These are phyloP conservation scores for Verbena officinalis DNA, from an alignment of 257 asterid genomes.

Conservation along the genomic window DNA sequence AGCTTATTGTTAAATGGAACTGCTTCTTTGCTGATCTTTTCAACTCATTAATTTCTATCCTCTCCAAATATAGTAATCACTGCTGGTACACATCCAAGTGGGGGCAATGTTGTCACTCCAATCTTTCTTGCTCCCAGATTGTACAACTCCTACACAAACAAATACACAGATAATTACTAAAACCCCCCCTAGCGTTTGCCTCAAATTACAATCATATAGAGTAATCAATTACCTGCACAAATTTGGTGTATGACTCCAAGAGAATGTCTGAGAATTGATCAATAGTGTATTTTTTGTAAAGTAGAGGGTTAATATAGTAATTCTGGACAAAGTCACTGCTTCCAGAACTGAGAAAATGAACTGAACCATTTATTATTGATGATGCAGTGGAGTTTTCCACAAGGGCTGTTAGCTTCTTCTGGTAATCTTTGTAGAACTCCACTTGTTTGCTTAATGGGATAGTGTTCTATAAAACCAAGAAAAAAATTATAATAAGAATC, in stretches of 20 bases:
- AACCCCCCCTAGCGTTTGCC: neutral
- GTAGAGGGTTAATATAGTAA: constrained; percentile 71
- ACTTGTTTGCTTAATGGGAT: constrained; percentile 76
- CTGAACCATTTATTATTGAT: constrained; percentile 65
- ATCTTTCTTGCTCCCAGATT: constrained; percentile 80
- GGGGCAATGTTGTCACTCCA: constrained; percentile 88
- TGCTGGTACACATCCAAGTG: constrained; percentile 84
- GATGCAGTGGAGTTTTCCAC: constrained; percentile 78
- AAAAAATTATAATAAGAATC: no score
- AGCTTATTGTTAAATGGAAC: constrained; percentile 72
- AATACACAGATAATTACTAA: neutral
- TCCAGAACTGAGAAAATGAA: constrained; percentile 73
- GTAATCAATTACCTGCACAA: constrained; percentile 56
- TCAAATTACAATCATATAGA: neutral
- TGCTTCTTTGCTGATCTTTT: constrained; percentile 63
- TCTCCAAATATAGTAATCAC: constrained; percentile 78
- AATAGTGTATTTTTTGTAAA: constrained; percentile 64
- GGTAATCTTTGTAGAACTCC: constrained; percentile 69
- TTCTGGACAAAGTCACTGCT: constrained; percentile 92
- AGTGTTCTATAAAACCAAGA: constrained; percentile 45
- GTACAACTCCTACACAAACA: constrained; percentile 38
- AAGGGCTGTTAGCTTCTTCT: constrained; percentile 52
- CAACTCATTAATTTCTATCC: constrained; percentile 65
- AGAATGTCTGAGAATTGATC: constrained; percentile 77
- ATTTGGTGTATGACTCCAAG: constrained; percentile 53